Evolutionary conservation across 2,329 filamentous ascomycete genomes (phyloP).

Genomic region (Trichoderma sp.): DNA sequence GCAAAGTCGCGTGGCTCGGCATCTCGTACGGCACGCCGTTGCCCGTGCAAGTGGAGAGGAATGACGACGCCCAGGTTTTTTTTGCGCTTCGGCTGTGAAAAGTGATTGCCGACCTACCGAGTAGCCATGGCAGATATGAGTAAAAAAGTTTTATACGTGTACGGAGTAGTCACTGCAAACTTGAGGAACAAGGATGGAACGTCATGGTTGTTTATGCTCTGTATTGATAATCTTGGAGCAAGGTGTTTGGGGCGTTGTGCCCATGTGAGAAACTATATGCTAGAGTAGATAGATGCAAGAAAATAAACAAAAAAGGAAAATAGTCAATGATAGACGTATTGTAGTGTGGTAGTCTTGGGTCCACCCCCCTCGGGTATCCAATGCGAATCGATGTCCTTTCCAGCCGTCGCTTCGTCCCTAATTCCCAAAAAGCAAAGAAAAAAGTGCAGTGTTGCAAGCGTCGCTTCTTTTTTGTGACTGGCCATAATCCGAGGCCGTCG

Average conservation of each 20-base stretch:
- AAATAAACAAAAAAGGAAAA: not conserved
- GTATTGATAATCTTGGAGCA: slow-evolving; percentile 1
- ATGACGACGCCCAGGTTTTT: not conserved
- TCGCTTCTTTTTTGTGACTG: slow-evolving; percentile 1
- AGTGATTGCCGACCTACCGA: not conserved
- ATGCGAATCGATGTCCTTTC: not conserved
- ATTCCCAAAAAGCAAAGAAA: not conserved
- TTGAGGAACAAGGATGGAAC: not conserved
- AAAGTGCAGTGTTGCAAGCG: slow-evolving; percentile 15
- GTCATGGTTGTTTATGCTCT: slow-evolving; percentile 6
- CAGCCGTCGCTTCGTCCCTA: slow-evolving; percentile 11
- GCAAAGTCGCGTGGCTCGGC: not conserved
- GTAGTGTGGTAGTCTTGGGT: not conserved
- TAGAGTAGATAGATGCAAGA: not conserved
- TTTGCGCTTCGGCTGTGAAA: not conserved
- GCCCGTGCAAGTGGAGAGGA: not conserved
- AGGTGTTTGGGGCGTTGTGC: not conserved
- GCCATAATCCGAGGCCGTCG: not conserved
- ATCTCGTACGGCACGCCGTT: not conserved
- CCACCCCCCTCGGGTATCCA: slow-evolving; percentile 15
- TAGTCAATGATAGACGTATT: not conserved
- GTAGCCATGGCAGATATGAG: not conserved
- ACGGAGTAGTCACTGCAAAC: not conserved
- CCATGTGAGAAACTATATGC: not conserved
- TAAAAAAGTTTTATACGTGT: not conserved